Base-by-base conservation (phyloP, 306 rosid genomes). In the Malus asiatica region DNA sequence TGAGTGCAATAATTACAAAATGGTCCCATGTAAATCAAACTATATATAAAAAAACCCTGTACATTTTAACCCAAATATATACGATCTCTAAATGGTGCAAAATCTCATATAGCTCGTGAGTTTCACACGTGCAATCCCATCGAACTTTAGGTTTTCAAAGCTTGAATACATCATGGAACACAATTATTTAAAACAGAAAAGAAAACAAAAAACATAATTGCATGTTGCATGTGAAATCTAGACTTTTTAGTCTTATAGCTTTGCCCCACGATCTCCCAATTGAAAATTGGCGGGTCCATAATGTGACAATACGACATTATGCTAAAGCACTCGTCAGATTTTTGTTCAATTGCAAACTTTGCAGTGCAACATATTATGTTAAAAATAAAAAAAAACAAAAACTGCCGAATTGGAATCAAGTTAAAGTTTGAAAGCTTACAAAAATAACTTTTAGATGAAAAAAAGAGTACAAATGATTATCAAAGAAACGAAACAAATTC, bases 121-220 rank as follows among this genome's bases (percentile, higher is more conserved):
- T 67, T 66, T 27, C 88, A 81, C 76, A 81, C 77, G 81, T 81
- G 83, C 79, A 76, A 71, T 52, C 18, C 55, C 66, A 72, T 29
- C 40, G 8, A 14, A 67, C 77, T 70, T 68, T 48, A 13, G 42
- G 46, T 48, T 33, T 76, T 66, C 19, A 58, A 58, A 64, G 63
- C 14, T 29, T 63, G 15, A 44, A 72, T 10, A n/a, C 12, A 72
- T 67, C 68, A 48, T 70, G 76, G 71, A 69, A 51, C 62, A 48
- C 55, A 20, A 66, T 68, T 45, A 70, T 14, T 48, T 11, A 33
- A 14, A 33, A 5, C 8, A 19, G 18, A 13, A 20, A 23, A 8
- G 35, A 16, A 62, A 64, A 64, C 23, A 4, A 61, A 27, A 61
- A 9, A 12, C 4, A 29, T 1, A 46, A 60, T 25, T 67, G 40